Conservation (phyloP, 805 yeast genomes). For the Blastobotrys peoriensis region DNA sequence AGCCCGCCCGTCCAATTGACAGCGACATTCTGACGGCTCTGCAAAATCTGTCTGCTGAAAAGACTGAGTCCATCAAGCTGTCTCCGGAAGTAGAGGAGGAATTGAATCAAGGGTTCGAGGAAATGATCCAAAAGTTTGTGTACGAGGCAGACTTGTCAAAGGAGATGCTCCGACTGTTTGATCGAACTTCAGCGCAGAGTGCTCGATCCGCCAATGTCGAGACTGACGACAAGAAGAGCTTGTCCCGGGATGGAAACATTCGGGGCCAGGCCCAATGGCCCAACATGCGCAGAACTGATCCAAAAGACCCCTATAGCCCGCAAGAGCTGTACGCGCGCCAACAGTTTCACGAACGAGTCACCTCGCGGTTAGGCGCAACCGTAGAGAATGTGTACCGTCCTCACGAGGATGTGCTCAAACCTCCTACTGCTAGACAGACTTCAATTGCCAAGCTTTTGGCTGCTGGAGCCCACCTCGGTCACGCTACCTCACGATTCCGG, state of each 20-base stretch:
- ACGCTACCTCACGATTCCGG: constrained; percentile 63
- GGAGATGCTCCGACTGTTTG: constrained; percentile 16
- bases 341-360: constrained; percentile 49
- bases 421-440: constrained; percentile 50
- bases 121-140: constrained; percentile 25
- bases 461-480: constrained; percentile 94
- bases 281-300: constrained; percentile 53
- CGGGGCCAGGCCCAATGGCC: constrained; percentile 42
- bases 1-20: no score
- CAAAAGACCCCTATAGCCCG: constrained; percentile 59
- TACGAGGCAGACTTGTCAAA: constrained; percentile 22
- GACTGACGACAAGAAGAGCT: not conserved
- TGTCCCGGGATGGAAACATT: constrained; percentile 14
- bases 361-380: constrained; percentile 59
- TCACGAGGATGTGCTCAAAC: constrained; percentile 55
- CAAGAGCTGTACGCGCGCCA: constrained; percentile 77
- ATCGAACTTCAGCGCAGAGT: constrained; percentile 16
- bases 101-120: constrained; percentile 25
- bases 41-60: no score
- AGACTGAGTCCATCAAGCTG: no score
- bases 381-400: constrained; percentile 64
- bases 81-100: constrained; percentile 27
- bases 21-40: no score
- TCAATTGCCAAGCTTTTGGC: constrained; percentile 71
- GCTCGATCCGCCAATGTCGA: not conserved